Conservation (phyloP, 2,329 filamentous ascomycete genomes). For the Ophiocordyceps camponoti-saundersi region DNA sequence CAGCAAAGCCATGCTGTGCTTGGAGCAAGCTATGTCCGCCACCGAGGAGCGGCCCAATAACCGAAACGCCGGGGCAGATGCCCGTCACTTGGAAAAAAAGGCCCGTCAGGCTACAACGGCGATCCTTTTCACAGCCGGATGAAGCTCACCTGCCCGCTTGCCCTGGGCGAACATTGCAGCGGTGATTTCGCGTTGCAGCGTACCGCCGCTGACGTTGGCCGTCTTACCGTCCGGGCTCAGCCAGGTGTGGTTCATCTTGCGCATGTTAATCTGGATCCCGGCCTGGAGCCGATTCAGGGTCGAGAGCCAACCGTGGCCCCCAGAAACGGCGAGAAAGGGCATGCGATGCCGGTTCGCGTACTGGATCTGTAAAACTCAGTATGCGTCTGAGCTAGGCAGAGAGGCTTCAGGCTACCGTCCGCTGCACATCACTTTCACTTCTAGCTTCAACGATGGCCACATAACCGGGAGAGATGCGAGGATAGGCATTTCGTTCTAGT, state of each 20-base stretch:
- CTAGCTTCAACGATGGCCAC: not conserved
- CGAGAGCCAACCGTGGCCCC: slow-evolving; percentile 3
- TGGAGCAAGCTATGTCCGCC: slow-evolving; percentile 1
- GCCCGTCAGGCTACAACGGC: not conserved
- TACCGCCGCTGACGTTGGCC: slow-evolving; percentile 2
- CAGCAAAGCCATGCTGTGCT: slow-evolving; percentile 8
- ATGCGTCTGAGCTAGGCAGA: not conserved
- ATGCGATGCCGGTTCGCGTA: slow-evolving; percentile 2
- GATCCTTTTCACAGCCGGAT: not conserved
- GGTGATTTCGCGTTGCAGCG: slow-evolving; percentile 2
- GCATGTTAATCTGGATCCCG: slow-evolving; percentile 5
- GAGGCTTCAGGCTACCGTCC: not conserved
- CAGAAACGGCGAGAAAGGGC: slow-evolving; percentile 5
- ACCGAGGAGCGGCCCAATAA: slow-evolving; percentile 1
- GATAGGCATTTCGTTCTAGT: not conserved
- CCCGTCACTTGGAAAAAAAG: not conserved
- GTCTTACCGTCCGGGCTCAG: not conserved
- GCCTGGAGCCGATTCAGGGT: not conserved
- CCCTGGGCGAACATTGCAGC: slow-evolving; percentile 1
- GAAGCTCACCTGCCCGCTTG: slow-evolving; percentile 1
- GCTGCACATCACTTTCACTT: not conserved
- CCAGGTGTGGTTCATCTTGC: slow-evolving; percentile 3
- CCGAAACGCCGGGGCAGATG: not conserved
- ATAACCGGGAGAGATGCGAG: not conserved
- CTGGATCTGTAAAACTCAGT: slow-evolving; percentile 4